Evolutionary conservation across 805 yeast species (phyloP).

Genomic region (Candida boidinii): DNA sequence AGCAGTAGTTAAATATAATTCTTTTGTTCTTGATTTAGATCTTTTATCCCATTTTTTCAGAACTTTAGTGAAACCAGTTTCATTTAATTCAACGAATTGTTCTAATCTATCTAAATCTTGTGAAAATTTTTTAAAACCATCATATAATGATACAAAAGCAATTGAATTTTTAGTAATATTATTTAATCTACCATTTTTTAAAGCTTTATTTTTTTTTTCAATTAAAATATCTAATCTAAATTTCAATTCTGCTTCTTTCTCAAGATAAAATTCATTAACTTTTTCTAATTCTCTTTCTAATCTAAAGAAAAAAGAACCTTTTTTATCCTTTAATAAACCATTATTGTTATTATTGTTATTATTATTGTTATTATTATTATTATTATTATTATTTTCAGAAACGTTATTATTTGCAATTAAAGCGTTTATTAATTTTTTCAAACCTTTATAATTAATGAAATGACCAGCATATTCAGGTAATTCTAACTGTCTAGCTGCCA

Average conservation of each 20-base stretch:
- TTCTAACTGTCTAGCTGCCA: conserved; percentile 90
- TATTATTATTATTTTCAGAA: too few species aligned
- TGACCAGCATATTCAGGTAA: conserved; percentile 91
- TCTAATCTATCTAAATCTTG: conserved; percentile 83
- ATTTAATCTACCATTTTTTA: conserved; percentile 33
- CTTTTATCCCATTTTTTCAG: conserved; percentile 97
- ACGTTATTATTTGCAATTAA: conserved; percentile 34
- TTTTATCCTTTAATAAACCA: conserved; percentile 71
- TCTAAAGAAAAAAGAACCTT: conserved; percentile 81
- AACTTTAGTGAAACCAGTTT: conserved; percentile 92
- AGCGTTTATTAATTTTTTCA: conserved; percentile 85
- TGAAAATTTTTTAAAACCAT: conserved; percentile 81
- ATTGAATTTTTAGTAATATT: conserved; percentile 57
- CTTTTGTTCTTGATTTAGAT: conserved; percentile 90
- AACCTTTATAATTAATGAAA: conserved; percentile 89
- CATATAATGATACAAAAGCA: conserved; percentile 73
- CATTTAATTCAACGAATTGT: conserved; percentile 90
- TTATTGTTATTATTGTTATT: conserved; percentile 29
- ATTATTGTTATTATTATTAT: conserved; percentile 21
- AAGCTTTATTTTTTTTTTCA: conserved; percentile 47
- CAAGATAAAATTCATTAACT: conserved; percentile 85
- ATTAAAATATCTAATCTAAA: conserved; percentile 68
- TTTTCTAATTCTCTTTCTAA: conserved; percentile 93
- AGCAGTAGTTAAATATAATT: conserved; percentile 82
- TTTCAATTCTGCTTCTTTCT: conserved; percentile 82